phyloP scores from a whole-genome alignment of 352 stramenopile genomes.

The Blastocystis sp. region DNA sequence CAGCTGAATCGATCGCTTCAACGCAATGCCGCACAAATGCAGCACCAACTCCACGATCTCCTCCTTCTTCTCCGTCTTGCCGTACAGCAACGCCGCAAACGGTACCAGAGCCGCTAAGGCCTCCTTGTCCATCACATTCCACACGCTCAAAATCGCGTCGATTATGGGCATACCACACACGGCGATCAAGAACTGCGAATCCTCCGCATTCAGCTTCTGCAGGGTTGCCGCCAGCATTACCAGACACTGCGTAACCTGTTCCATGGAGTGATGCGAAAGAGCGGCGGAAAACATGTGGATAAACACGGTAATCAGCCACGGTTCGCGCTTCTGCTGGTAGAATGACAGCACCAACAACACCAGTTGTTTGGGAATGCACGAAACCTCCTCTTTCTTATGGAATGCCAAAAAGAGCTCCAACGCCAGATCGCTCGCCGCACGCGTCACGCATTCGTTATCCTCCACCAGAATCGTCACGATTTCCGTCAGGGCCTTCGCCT shows the following conservation, averaged over 20 bases:
- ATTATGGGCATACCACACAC: conserved; percentile 29
- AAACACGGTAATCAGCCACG: too few species aligned
- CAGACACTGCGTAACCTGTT: background rate
- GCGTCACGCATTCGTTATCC: too few species aligned
- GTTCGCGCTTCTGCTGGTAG: too few species aligned
- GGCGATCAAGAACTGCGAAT: conserved; percentile 12
- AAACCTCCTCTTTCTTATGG: too few species aligned
- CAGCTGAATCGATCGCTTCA: conserved; percentile 2
- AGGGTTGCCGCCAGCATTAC: background rate
- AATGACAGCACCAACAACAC: too few species aligned
- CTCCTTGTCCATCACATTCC: conserved; percentile 16
- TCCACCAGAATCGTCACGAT: too few species aligned
- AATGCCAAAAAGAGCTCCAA: too few species aligned
- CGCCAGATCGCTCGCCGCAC: too few species aligned
- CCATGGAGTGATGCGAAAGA: too few species aligned
- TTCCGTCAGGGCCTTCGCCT: too few species aligned
- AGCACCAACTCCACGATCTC: conserved; percentile 23
- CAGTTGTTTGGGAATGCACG: too few species aligned
- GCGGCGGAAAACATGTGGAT: too few species aligned
- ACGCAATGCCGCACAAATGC: conserved; percentile 3
- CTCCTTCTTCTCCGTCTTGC: conserved; percentile 59
- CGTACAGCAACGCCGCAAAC: conserved; percentile 23
- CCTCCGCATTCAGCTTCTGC: background rate
- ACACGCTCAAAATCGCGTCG: background rate
- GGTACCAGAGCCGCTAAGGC: conserved; percentile 11